Evolutionary conservation across 1,139 yeast species (phyloP), one percentile per base, ranked within the genome.

Genomic region (Groenewaldozyma auringiensis): DNA sequence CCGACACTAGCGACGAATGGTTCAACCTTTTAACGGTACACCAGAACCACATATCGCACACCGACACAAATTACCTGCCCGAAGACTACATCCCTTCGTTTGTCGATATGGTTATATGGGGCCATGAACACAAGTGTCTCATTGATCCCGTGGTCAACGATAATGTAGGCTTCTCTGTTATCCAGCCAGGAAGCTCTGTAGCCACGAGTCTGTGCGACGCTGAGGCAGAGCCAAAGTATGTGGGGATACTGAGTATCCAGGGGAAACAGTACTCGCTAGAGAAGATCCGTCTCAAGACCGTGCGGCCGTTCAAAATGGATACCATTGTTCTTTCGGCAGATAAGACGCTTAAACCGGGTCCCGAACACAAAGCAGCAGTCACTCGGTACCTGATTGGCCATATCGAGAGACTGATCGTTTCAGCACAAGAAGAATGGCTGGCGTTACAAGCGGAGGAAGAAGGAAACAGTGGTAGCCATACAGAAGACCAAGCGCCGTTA

Each of bases 121-220:
- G 98, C 8, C 99, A 92, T 63, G 99, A 92, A 61, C 99, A 92
- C 65, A 97, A 92, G 61, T 88, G 97, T 59, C 72, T 83, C 4
- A 86, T 92, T 1, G 78, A 76, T 51, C 81, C 95, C 0, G 72
- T 70, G 0, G 70, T 69, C 41, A 88, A 87, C 59, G 75, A 83
- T 0, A 75, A 75, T 20, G 79, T 79, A 22, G 82, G 81, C 1
- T 87, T 89, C 60, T 79, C 79, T 50, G 88, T 89, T 0, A 70
- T 94, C 39, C 96, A 89, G 61, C 94, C 96, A 0, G 99, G 99
- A 0, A 86, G 96, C 1, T 85, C 96, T 0, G 84, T 92, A 16
- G 97, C 95, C 0, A 92, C 99, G 0, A 83, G 95, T 13, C 69
- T 94, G 35, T 78, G 84, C 45, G 94, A 84, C 46, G 95, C 94